Base-by-base conservation (phyloP, 2,329 filamentous ascomycete species). In the Aotearoamyces nothofagi region DNA sequence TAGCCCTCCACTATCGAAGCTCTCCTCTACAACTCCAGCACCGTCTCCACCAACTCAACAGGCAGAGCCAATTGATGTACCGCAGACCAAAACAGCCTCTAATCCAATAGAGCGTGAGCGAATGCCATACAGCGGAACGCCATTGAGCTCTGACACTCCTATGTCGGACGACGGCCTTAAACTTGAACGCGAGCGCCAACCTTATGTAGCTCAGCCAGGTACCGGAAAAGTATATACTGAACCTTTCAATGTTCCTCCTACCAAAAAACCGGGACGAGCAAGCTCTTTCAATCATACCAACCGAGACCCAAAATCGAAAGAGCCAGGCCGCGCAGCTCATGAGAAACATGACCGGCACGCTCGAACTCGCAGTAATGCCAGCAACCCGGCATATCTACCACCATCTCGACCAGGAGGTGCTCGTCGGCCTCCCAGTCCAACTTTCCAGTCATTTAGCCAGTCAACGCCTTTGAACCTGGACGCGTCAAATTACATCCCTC, bases 161-260 rank as follows among this genome's bases (percentile, higher is more conserved):
- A 66, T 67, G 2, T 7, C 24, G 12, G 13, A n/a, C 12, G 15
- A 15, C 24, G 11, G 11, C 11, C 11, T 17, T 4, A 13, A 11
- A 10, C 65, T 78, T 26, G 74, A 79, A 43, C 65, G 74, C 5
- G 67, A 78, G 41, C 57, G 74, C 20, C 69, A 78, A 35, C 74
- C 74, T 0, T 79, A 78, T 41, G 56, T 53, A 15, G 65, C 63
- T 1, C 62, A 65, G 14, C 68, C 69, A 10, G 70, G 70, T 7
- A 56, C 52, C 15, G 72, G 70, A 5, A 77, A 72, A 45, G 46
- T 57, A 3, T 66, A 72, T 34, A 57, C 61, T 10, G 58, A 58
- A 8, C 38, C 41, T 22, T 22, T 28, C 12, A 44, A 38, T 22
- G 12, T 26, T 12, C 11, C 22, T 30, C 15, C 17, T 24, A 28